Percentiles rank a stretch among this genome's conserved stretches.
phyloP scores from a whole-genome alignment of 305 asterid genomes.

The Fraxinus latifolia region DNA sequence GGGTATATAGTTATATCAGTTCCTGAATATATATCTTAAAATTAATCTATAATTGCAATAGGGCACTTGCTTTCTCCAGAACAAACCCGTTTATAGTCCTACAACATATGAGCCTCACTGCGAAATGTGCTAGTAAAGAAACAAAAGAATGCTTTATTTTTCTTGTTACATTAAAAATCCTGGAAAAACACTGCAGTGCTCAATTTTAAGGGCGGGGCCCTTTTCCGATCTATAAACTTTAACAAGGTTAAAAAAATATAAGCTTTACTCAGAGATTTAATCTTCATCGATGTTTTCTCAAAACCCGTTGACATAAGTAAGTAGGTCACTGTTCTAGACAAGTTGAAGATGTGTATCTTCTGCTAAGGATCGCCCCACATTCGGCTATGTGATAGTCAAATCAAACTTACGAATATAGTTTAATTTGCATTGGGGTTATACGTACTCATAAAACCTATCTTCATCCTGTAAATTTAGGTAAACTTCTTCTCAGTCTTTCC shows the following conservation, averaged over 20 bases:
- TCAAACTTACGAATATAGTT: not conserved
- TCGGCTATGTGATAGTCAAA: not conserved
- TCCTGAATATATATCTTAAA: not conserved
- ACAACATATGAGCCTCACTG: not conserved
- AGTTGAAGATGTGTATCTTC: constrained; percentile 3
- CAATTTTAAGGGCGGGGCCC: not conserved
- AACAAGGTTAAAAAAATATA: not conserved
- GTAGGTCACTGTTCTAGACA: not conserved
- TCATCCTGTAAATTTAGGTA: constrained; percentile 45
- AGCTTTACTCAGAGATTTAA: not conserved
- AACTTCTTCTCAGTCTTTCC: constrained; percentile 65
- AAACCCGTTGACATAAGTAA: not conserved
- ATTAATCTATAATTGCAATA: not conserved
- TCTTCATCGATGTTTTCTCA: not conserved
- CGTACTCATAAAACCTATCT: not conserved
- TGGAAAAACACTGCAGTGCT: not conserved
- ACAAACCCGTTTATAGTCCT: not conserved
- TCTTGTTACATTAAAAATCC: not conserved
- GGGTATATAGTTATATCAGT: not conserved
- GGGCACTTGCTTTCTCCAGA: not conserved
- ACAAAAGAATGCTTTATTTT: not conserved
- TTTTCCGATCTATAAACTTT: not conserved
- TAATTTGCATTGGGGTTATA: not conserved
- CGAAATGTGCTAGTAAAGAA: not conserved
- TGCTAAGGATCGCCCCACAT: not conserved